Conservation (phyloP, 495 filamentous ascomycete genomes). For the Neurospora discreta region DNA sequence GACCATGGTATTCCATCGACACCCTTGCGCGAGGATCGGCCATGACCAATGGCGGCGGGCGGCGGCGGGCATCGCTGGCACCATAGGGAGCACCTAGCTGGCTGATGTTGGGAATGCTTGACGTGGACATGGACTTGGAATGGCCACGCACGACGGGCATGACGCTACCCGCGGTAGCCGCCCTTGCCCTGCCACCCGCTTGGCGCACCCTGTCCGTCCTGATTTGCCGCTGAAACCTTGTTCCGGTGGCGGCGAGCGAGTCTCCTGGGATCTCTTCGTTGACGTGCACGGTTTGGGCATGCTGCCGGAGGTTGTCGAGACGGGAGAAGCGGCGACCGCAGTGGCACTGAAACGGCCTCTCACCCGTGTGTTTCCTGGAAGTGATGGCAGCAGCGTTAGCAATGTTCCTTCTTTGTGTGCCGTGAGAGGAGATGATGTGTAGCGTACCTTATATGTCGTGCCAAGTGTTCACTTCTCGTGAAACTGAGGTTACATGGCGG, state of each 20-base stretch:
- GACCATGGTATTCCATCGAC: slow-evolving; percentile 49
- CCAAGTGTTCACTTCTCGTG: slow-evolving; percentile 91
- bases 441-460: slow-evolving; percentile 77
- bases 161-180: slow-evolving; percentile 56
- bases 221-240: slow-evolving; percentile 87
- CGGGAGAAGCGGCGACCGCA: slow-evolving; percentile 93
- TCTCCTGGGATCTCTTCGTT: slow-evolving; percentile 94
- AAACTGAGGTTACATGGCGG: slow-evolving; percentile 92
- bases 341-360: slow-evolving; percentile 95
- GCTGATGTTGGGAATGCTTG: slow-evolving; percentile 52
- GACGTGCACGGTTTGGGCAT: slow-evolving; percentile 94
- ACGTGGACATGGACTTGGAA: slow-evolving; percentile 71
- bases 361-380: slow-evolving; percentile 86
- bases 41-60: slow-evolving; percentile 79
- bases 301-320: slow-evolving; percentile 89
- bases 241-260: slow-evolving; percentile 88
- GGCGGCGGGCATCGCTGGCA: slow-evolving; percentile 49
- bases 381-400: slow-evolving; percentile 5
- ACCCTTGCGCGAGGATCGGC: slow-evolving; percentile 48
- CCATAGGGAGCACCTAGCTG: slow-evolving; percentile 65
- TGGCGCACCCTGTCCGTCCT: slow-evolving; percentile 66
- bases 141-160: slow-evolving; percentile 63
- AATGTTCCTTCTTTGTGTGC: not conserved
- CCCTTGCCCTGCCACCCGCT: slow-evolving; percentile 56
- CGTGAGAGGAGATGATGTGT: not conserved